Conservation (phyloP, 352 stramenopile species). For the Globisporangium paroecandrum region DNA sequence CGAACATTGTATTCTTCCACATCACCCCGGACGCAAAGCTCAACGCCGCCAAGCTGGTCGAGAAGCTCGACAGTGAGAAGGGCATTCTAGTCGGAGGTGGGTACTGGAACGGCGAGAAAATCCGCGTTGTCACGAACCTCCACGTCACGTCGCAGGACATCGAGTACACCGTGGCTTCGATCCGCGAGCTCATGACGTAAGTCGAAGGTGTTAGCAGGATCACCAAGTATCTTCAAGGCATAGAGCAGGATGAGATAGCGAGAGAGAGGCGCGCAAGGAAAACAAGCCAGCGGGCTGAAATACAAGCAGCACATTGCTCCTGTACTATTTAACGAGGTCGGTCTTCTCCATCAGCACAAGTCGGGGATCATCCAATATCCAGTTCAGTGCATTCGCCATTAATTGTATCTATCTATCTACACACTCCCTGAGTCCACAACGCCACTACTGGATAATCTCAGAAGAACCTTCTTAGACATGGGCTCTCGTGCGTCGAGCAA, state of each 20-base stretch:
- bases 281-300: not conserved
- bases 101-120: slow-evolving; percentile 56
- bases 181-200: slow-evolving; percentile 54
- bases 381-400: not conserved
- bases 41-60: slow-evolving; percentile 43
- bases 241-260: not conserved
- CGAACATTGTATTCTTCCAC: slow-evolving; percentile 88
- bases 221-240: not conserved
- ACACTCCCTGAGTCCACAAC: not conserved
- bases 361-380: not conserved
- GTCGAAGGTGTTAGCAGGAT: not conserved
- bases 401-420: slow-evolving; percentile 4
- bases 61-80: slow-evolving; percentile 59
- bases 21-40: slow-evolving; percentile 58
- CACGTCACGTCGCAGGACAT: slow-evolving; percentile 67
- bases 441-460: not conserved
- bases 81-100: slow-evolving; percentile 61
- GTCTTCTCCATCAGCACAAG: not conserved
- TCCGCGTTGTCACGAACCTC: slow-evolving; percentile 75
- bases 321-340: not conserved
- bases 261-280: not conserved
- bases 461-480: slow-evolving; percentile 3
- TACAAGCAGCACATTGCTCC: not conserved
- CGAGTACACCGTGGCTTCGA: slow-evolving; percentile 50
- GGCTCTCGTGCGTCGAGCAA: slow-evolving; percentile 31